Conservation (phyloP, 176 grass and related monocot genomes). For the Tillandsia fasciculata region DNA sequence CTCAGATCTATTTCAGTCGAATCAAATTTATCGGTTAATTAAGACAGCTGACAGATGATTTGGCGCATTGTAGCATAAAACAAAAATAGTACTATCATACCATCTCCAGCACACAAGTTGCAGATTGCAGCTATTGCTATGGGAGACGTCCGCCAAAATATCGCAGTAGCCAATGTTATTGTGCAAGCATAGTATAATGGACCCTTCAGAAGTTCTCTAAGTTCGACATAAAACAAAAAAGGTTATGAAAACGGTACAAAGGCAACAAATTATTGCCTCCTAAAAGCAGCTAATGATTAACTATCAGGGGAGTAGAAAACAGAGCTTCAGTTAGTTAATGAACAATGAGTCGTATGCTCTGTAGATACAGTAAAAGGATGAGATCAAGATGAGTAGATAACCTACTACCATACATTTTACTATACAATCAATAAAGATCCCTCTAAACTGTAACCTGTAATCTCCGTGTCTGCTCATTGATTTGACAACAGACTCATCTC, state of each 20-base stretch:
- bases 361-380: too few species aligned
- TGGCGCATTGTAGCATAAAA: neutral
- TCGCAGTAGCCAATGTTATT: conserved; percentile 40
- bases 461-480: conserved; percentile 75
- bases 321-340: too few species aligned
- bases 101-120: conserved; percentile 78
- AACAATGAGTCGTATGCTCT: too few species aligned
- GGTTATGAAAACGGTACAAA: neutral
- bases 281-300: too few species aligned
- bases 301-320: too few species aligned
- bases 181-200: conserved; percentile 78
- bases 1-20: neutral
- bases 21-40: conserved; percentile 1
- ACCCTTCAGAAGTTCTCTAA: conserved; percentile 77
- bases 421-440: too few species aligned
- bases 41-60: neutral
- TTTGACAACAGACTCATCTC: conserved; percentile 75
- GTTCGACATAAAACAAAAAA: conserved; percentile 5
- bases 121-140: conserved; percentile 67
- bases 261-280: neutral
- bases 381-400: neutral
- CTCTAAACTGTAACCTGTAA: conserved; percentile 29
- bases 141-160: conserved; percentile 80
- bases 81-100: conserved; percentile 21
- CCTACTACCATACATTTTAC: too few species aligned